These are phyloP conservation scores for Micractinium conductrix DNA, from an alignment of 139 green algal species.

Conservation along the genomic window DNA sequence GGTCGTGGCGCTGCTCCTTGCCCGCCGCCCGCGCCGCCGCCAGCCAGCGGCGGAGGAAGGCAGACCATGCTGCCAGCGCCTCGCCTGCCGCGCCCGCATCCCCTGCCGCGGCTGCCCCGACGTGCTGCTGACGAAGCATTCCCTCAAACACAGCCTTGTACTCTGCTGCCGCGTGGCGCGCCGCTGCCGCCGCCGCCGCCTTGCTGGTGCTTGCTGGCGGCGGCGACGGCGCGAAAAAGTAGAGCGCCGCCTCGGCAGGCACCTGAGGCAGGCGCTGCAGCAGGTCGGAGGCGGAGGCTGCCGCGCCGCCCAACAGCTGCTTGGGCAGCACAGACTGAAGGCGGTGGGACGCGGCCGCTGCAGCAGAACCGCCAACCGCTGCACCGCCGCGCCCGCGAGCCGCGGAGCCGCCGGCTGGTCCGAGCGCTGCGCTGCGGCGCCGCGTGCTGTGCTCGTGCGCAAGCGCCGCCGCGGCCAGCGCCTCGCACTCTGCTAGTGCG, in stretches of 20 bases:
- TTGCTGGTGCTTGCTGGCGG: constrained; percentile 1
- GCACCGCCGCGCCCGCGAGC: background rate
- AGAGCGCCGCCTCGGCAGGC: constrained; percentile 11
- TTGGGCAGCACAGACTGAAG: constrained; percentile 35
- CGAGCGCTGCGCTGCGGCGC: background rate
- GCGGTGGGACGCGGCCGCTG: background rate
- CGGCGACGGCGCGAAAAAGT: constrained; percentile 18
- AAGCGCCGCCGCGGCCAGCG: background rate
- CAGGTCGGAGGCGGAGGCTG: background rate
- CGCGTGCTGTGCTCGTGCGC: constrained; percentile 34
- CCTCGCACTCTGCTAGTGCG: constrained; percentile 20
- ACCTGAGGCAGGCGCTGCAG: constrained; percentile 31
- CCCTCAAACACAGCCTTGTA: constrained; percentile 27
- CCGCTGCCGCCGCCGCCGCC: background rate
- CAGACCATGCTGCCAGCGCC: constrained; percentile 2
- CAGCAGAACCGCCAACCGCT: too few relatives aligned
- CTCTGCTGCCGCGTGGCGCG: constrained; percentile 9
- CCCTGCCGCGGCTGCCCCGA: background rate
- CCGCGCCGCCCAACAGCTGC: constrained; percentile 27
- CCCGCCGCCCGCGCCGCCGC: background rate
- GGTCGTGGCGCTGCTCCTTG: background rate
- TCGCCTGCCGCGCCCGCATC: background rate
- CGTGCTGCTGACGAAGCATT: background rate
- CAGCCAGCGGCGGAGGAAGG: constrained; percentile 37
- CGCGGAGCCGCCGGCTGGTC: background rate